A percentile compares a stretch with the other conserved stretches of the same genome.
phyloP scores from a whole-genome alignment of 805 yeast genomes.

The Yamadazyma sp. region DNA sequence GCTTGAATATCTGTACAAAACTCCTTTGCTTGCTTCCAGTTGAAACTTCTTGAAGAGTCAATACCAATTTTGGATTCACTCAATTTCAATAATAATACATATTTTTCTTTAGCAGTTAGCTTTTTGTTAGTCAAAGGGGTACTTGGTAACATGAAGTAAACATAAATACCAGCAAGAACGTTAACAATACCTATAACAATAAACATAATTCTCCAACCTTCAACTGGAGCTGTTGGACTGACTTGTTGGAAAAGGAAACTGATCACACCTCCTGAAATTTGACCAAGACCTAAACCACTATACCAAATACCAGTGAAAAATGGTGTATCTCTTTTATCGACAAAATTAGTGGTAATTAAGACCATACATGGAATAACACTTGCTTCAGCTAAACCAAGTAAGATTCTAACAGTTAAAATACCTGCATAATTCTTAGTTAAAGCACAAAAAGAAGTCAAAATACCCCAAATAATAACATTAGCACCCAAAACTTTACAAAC shows the following conservation, averaged over 20 bases:
- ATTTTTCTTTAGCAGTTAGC: slow-evolving; percentile 19
- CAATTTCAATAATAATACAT: slow-evolving; percentile 15
- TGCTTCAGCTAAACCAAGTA: slow-evolving; percentile 20
- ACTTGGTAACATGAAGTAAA: slow-evolving; percentile 17
- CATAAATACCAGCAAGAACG: slow-evolving; percentile 14
- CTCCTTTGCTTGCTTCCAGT: slow-evolving; percentile 14
- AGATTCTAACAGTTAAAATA: slow-evolving; percentile 16
- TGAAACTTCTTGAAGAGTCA: slow-evolving; percentile 12
- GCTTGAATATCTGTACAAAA: slow-evolving; percentile 17
- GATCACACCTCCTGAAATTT: slow-evolving; percentile 18
- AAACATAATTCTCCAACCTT: slow-evolving; percentile 20
- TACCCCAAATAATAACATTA: slow-evolving; percentile 34
- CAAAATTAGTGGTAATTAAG: slow-evolving; percentile 22
- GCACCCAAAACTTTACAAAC: slow-evolving; percentile 32
- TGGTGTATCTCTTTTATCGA: slow-evolving; percentile 18
- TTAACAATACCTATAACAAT: slow-evolving; percentile 19
- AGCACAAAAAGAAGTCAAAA: slow-evolving; percentile 34
- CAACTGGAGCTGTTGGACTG: slow-evolving; percentile 10
- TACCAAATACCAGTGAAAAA: slow-evolving; percentile 24
- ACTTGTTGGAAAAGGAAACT: slow-evolving; percentile 18
- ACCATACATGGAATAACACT: slow-evolving; percentile 24
- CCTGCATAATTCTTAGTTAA: slow-evolving; percentile 25
- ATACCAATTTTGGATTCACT: slow-evolving; percentile 17
- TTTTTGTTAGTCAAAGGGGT: slow-evolving; percentile 15
- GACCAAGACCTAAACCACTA: slow-evolving; percentile 20